phyloP scores from a whole-genome alignment of 2,329 filamentous ascomycete genomes.

The Aspergillus udagawae region DNA sequence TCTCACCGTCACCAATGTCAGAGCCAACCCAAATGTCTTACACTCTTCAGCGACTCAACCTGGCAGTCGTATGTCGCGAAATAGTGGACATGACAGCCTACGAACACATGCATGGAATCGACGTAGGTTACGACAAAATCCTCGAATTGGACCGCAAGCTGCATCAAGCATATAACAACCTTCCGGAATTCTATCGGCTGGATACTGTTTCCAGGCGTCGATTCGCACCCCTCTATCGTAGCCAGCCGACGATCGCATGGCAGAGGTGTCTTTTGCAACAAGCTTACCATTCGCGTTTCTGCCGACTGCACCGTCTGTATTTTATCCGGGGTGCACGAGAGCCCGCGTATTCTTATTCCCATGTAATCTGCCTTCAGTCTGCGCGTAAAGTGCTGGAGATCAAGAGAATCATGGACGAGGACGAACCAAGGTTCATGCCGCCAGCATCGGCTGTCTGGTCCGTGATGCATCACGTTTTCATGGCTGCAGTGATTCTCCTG shows the following conservation, averaged over 20 bases:
- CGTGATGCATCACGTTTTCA: conserved; percentile 39
- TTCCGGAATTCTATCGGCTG: conserved; percentile 36
- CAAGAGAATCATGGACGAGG: conserved; percentile 32
- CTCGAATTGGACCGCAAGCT: conserved; percentile 36
- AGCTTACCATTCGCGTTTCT: conserved; percentile 32
- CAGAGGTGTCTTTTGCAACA: conserved; percentile 36
- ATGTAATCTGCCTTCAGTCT: conserved; percentile 34
- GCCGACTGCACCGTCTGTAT: conserved; percentile 38
- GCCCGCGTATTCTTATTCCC: conserved; percentile 35
- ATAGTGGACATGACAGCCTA: conserved; percentile 36
- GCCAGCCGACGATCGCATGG: conserved; percentile 28
- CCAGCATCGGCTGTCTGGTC: conserved; percentile 28
- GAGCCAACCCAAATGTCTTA: conserved; percentile 46
- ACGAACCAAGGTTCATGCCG: conserved; percentile 21
- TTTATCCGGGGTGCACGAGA: conserved; percentile 36
- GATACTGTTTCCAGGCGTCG: conserved; percentile 26
- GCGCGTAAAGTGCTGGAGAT: conserved; percentile 37
- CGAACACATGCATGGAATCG: conserved; percentile 21
- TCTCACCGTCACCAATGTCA: conserved; percentile 24
- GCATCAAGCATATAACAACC: conserved; percentile 23
- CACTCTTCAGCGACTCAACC: conserved; percentile 39
- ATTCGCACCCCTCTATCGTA: conserved; percentile 25
- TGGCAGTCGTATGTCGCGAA: conserved; percentile 38
- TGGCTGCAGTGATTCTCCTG: conserved; percentile 37
- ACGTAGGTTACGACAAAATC: conserved; percentile 35